Conservation (phyloP, 2,329 filamentous ascomycete genomes). For the Epichloe elymi region DNA sequence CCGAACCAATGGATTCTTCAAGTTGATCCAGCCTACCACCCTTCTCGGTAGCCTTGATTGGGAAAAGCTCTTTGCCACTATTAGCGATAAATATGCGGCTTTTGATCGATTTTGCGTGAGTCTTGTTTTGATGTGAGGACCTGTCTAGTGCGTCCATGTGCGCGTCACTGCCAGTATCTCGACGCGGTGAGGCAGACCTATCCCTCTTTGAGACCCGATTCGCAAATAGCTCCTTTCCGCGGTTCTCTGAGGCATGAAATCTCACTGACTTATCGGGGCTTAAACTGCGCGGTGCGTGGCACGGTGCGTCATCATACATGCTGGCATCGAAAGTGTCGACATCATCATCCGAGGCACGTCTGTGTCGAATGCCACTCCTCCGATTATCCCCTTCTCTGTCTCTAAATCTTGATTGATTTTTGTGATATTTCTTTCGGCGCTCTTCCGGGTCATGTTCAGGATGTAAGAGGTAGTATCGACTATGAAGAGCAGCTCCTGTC, state of each 20-base stretch:
- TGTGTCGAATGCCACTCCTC: conserved; percentile 18
- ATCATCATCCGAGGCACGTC: conserved; percentile 33
- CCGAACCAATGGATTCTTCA: conserved; percentile 25
- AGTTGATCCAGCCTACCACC: conserved; percentile 24
- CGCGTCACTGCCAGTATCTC: conserved; percentile 29
- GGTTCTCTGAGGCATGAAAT: conserved; percentile 26
- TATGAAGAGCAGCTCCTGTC: conserved; percentile 63
- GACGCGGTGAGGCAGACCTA: conserved; percentile 39
- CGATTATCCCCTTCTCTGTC: conserved; percentile 34
- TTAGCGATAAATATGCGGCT: conserved; percentile 19
- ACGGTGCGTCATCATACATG: conserved; percentile 65
- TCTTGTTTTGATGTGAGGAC: conserved; percentile 22
- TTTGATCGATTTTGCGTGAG: conserved; percentile 20
- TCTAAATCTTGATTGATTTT: conserved; percentile 48
- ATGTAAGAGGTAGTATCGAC: conserved; percentile 84
- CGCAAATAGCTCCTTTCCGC: conserved; percentile 52
- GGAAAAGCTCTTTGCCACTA: conserved; percentile 26
- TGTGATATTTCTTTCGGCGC: conserved; percentile 44
- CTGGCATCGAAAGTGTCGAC: conserved; percentile 54
- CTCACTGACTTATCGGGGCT: conserved; percentile 15
- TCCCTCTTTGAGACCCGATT: conserved; percentile 23
- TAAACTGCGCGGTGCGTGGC: conserved; percentile 14
- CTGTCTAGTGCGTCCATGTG: conserved; percentile 21
- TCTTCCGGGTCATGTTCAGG: conserved; percentile 79
- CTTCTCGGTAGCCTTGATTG: conserved; percentile 17